Percentiles rank a stretch among this genome's conserved stretches.
These are phyloP conservation scores for Zostera marina DNA, from an alignment of 116 monocot genomes.

Conservation along the genomic window DNA sequence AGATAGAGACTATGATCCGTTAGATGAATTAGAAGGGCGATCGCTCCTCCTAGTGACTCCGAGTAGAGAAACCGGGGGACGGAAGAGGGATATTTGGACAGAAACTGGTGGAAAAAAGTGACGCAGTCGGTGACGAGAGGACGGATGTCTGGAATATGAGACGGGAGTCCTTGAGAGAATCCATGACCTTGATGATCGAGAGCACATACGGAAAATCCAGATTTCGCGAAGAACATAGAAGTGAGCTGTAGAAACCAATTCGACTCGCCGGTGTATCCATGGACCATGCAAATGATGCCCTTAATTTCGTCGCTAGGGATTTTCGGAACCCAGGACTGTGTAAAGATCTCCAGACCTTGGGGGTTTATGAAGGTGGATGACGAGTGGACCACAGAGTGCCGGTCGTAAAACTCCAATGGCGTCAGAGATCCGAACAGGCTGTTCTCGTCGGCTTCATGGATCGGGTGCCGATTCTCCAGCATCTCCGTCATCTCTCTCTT, in stretches of 20 bases:
- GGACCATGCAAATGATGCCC: conserved; percentile 33
- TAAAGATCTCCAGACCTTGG: conserved; percentile 66
- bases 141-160: conserved; percentile 69
- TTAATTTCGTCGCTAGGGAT: conserved; percentile 14
- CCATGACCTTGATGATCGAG: conserved; percentile 93
- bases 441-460: conserved; percentile 58
- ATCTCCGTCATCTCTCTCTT: not conserved
- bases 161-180: conserved; percentile 65
- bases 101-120: conserved; percentile 53
- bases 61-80: conserved; percentile 66
- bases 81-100: conserved; percentile 18
- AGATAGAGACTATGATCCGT: not conserved
- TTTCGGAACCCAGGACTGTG: conserved; percentile 62
- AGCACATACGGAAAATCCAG: conserved; percentile 67
- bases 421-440: conserved; percentile 59
- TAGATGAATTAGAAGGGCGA: conserved; percentile 36
- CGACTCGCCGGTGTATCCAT: conserved; percentile 90
- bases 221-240: conserved; percentile 55
- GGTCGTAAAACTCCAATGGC: conserved; percentile 70
- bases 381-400: conserved; percentile 56
- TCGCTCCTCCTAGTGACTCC: conserved; percentile 90
- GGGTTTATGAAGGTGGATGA: conserved; percentile 68
- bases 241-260: conserved; percentile 85
- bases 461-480: conserved; percentile 18
- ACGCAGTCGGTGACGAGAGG: conserved; percentile 76